Base-by-base conservation (phyloP, 495 filamentous ascomycete genomes). In the Tuber indicum region DNA sequence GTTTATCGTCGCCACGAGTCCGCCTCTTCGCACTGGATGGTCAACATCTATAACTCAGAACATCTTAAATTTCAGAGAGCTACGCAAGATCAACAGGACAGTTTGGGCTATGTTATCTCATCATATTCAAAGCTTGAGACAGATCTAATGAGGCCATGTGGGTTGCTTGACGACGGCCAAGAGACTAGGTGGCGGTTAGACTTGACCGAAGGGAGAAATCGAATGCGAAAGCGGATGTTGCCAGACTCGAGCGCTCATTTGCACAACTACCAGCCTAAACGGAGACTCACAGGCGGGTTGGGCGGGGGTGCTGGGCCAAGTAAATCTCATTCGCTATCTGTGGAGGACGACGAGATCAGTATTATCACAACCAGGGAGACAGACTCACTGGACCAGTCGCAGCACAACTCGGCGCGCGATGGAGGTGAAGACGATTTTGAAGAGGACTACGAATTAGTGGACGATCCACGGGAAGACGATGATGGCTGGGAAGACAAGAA, bases 401-500 rank as follows among this genome's bases (percentile, higher is more conserved):
- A 77, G 44, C 77, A 80, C 72, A 82, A 78, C 42, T 74, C 82
- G 71, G 82, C 77, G 62, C 83, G 84, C 47, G 85, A 84, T n/a
- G 86, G 86, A n/a, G 77, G 84, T 1, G 88, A 88, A 46, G 86
- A 88, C 52, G 83, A 88, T 72, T 86, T 89, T 3, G 94, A 97
- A 74, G 96, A 98, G 72, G 95, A 94, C 74, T 99, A 95, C 80
- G 96, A 99, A 85, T 89, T 99, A 81, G 91, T 99, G 58, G 93
- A 97, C 76, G 89, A 90, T 75, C 89, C 88, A 0, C 88, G 89
- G 80, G 94, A 97, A 76, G 90, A 93, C 71, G 93, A 91, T 71
- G 95, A 96, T 74, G 91, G 90, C 17, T 97, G 93, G 81, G 96
- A 98, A 85, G 96, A 99, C 83, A 98, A 97, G 86, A 98, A 99